These are phyloP conservation scores for Rhytidiadelphus loreus DNA, from an alignment of 225 moss, liverwort and hornwort genomes.

Conservation along the genomic window DNA sequence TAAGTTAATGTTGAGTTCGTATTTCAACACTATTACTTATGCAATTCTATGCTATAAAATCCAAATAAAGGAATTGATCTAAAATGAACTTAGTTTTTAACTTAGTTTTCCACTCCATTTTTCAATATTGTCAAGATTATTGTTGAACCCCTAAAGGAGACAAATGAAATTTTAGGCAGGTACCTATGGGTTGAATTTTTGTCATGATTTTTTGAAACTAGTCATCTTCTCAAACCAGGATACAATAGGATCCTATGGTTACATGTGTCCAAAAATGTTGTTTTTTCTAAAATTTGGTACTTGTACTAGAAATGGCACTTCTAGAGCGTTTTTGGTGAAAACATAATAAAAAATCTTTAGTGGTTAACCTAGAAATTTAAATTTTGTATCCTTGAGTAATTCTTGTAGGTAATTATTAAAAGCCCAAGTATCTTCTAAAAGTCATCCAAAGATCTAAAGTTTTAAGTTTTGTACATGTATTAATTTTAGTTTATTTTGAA, in stretches of 20 bases:
- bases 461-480: not conserved
- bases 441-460: rapidly evolving
- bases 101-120: not conserved
- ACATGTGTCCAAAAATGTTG: too few relatives aligned
- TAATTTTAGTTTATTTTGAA: not conserved
- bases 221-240: too few relatives aligned
- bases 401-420: not conserved
- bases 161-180: too few relatives aligned
- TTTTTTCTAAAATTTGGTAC: too few relatives aligned
- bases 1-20: not conserved
- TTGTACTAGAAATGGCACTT: too few relatives aligned
- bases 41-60: rapidly evolving
- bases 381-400: not conserved
- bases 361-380: too few relatives aligned
- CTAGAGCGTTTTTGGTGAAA: too few relatives aligned
- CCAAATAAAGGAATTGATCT: not conserved
- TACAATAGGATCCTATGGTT: too few relatives aligned
- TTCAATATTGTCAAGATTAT: not conserved
- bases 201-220: too few relatives aligned
- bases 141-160: too few relatives aligned
- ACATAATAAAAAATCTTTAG: too few relatives aligned
- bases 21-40: not conserved
- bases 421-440: not conserved
- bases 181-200: too few relatives aligned
- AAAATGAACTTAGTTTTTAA: not conserved